Percentiles rank a stretch among this genome's conserved stretches.
These are phyloP conservation scores for Podaxis pistillaris DNA, from an alignment of 768 basidiomycete genomes.

Conservation along the genomic window DNA sequence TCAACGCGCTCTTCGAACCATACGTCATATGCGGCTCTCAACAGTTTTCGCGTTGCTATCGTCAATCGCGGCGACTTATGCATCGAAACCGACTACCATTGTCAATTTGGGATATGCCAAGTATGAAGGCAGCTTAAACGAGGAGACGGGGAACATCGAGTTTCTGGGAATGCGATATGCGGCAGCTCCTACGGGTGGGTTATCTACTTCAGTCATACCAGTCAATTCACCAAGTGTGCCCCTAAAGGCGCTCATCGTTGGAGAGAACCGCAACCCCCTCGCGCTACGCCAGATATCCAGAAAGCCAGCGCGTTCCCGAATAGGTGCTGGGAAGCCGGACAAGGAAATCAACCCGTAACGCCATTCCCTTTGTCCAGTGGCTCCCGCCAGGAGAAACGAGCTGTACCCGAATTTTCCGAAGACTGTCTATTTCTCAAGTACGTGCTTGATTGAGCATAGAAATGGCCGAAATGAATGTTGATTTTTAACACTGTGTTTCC, in stretches of 20 bases:
- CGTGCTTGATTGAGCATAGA: neutral
- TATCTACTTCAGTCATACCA: neutral
- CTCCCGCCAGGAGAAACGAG: neutral
- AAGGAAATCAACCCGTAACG: neutral
- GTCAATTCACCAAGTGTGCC: neutral
- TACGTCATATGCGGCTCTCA: neutral
- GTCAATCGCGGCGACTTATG: neutral
- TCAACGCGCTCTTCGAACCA: neutral
- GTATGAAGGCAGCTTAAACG: constrained; percentile 39
- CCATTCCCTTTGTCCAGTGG: neutral
- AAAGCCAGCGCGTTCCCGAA: constrained; percentile 3
- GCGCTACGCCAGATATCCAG: neutral
- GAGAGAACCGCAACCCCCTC: constrained; percentile 10
- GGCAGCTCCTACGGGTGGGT: constrained; percentile 43
- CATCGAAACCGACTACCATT: constrained; percentile 8
- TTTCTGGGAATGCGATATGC: constrained; percentile 51
- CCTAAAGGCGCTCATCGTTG: constrained; percentile 12
- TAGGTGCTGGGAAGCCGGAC: neutral
- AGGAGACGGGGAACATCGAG: constrained; percentile 29
- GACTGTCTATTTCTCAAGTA: constrained; percentile 43
- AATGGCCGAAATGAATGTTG: neutral
- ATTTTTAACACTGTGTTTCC: neutral
- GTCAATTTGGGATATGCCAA: constrained; percentile 45
- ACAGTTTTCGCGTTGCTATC: neutral
- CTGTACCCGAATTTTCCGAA: constrained; percentile 23